phyloP scores from a whole-genome alignment of 345 rosid genomes.

The Linum trigynum region DNA sequence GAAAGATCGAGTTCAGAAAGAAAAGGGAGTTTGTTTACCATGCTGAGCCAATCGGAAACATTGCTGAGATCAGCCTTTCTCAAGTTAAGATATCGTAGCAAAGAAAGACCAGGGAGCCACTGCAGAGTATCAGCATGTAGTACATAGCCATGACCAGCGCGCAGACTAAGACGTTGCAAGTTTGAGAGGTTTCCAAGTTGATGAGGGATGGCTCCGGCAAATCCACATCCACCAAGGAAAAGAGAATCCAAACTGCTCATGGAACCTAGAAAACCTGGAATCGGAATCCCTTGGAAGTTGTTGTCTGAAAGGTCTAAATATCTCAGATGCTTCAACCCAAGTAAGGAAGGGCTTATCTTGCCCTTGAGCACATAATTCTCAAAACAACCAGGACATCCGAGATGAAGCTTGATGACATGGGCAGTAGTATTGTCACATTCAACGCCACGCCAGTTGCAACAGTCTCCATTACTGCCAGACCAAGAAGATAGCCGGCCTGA shows the following conservation, averaged over 20 bases:
- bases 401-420: not conserved
- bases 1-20: slow-evolving; percentile 10
- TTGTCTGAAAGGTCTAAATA: not conserved
- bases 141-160: not conserved
- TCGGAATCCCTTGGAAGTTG: not conserved
- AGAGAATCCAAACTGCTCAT: slow-evolving; percentile 13
- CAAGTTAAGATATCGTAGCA: slow-evolving; percentile 19
- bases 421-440: too few species aligned
- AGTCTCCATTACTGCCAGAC: too few species aligned
- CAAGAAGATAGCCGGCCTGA: too few species aligned
- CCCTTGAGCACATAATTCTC: not conserved
- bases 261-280: not conserved
- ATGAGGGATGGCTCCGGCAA: slow-evolving; percentile 16
- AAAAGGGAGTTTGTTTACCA: slow-evolving; percentile 14
- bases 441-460: too few species aligned
- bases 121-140: slow-evolving; percentile 8
- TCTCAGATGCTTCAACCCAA: not conserved
- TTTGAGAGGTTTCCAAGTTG: slow-evolving; percentile 23
- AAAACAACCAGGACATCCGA: not conserved
- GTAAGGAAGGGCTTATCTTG: not conserved
- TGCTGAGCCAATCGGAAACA: slow-evolving; percentile 7
- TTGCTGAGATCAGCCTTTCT: not conserved
- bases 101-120: slow-evolving; percentile 21
- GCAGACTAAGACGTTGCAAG: slow-evolving; percentile 16
- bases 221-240: slow-evolving; percentile 16